phyloP scores from a whole-genome alignment of 1,284 basidiomycete genomes.

The Ceratobasidium sp. region DNA sequence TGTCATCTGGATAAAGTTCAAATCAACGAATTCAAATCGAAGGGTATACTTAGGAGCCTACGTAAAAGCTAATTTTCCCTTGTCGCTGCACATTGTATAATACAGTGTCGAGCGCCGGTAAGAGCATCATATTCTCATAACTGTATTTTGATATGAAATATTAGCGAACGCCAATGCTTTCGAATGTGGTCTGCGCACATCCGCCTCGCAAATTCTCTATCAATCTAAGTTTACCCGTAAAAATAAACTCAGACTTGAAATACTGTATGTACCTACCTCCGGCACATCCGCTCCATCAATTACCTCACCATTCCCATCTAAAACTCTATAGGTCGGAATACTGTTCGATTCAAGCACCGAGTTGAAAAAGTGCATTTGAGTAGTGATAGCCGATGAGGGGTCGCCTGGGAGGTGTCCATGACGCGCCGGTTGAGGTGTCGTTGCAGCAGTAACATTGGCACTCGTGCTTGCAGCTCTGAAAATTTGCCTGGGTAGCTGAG shows the following conservation, averaged over 20 bases:
- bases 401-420: slow-evolving; percentile 71
- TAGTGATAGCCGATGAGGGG: slow-evolving; percentile 70
- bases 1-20: slow-evolving; percentile 70
- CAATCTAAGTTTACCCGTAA: slow-evolving; percentile 65
- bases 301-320: slow-evolving; percentile 80
- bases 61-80: slow-evolving; percentile 95
- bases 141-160: slow-evolving; percentile 56
- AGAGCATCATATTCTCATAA: slow-evolving; percentile 85
- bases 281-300: slow-evolving; percentile 80
- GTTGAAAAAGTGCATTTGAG: slow-evolving; percentile 81
- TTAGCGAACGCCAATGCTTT: not conserved
- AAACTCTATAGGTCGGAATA: slow-evolving; percentile 84
- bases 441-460: slow-evolving; percentile 17
- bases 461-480: slow-evolving; percentile 18
- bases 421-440: slow-evolving; percentile 40
- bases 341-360: slow-evolving; percentile 71
- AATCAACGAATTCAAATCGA: slow-evolving; percentile 23
- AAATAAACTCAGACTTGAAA: not conserved
- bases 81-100: slow-evolving; percentile 93
- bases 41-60: slow-evolving; percentile 59
- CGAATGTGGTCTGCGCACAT: slow-evolving; percentile 64
- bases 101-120: slow-evolving; percentile 88
- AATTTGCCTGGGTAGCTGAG: slow-evolving; percentile 26
- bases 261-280: slow-evolving; percentile 62
- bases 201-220: slow-evolving; percentile 76